Evolutionary conservation across 768 basidiomycete species (phyloP).

Genomic region (Epithele typhae): DNA sequence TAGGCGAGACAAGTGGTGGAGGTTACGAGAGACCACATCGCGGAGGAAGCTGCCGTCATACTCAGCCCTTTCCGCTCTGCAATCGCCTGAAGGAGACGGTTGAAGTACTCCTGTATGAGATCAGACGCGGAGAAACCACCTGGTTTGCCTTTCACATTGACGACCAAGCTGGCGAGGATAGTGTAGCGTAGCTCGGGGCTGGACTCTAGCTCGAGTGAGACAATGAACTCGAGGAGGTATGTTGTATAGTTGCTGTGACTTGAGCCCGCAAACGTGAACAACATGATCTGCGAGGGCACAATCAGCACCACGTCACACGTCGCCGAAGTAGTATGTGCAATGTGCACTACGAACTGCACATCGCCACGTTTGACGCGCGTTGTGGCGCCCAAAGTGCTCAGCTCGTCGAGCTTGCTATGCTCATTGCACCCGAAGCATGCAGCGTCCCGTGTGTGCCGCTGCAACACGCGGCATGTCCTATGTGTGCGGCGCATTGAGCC

Average conservation of each 20-base stretch:
- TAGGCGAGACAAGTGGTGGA: conserved; percentile 17
- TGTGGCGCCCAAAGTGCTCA: too few relatives aligned
- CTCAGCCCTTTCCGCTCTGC: conserved; percentile 13
- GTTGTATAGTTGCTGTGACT: conserved; percentile 27
- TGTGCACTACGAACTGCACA: too few relatives aligned
- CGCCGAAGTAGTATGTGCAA: too few relatives aligned
- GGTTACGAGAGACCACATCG: conserved; percentile 22
- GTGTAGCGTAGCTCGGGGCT: conserved; percentile 16
- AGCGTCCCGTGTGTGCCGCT: too few relatives aligned
- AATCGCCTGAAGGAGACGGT: conserved; percentile 20
- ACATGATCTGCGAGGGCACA: conserved; percentile 9
- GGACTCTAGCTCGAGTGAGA: conserved; percentile 29
- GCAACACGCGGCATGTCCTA: too few relatives aligned
- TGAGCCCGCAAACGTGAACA: conserved; percentile 32
- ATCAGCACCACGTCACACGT: too few relatives aligned
- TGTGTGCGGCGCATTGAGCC: too few relatives aligned
- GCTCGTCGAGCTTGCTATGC: too few relatives aligned
- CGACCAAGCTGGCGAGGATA: conserved; percentile 16
- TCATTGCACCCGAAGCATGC: too few relatives aligned
- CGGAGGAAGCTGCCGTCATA: conserved; percentile 22
- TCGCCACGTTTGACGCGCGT: too few relatives aligned
- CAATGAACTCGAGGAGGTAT: conserved; percentile 31
- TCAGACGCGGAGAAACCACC: conserved; percentile 26
- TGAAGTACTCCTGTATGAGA: conserved; percentile 26
- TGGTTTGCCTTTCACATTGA: conserved; percentile 25